Evolutionary conservation across 169 alveolate species (phyloP).

Genomic region (Blepharisma undulans): DNA sequence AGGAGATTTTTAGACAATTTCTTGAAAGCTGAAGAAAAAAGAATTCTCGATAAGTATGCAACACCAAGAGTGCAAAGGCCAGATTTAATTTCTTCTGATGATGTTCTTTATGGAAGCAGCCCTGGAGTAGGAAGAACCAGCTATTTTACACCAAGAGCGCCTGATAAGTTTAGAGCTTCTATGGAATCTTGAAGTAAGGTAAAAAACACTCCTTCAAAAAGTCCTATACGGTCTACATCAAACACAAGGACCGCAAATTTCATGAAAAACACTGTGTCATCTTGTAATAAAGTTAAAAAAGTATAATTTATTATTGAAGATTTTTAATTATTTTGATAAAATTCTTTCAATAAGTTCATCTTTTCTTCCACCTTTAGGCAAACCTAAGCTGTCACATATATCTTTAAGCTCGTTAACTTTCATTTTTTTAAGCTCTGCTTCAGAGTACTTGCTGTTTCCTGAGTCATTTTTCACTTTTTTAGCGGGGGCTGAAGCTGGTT

Average conservation of each 20-base stretch:
- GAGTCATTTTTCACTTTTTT: not conserved
- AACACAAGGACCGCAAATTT: not conserved
- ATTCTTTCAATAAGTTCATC: constrained; percentile 42
- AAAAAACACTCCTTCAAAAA: not conserved
- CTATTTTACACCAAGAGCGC: not conserved
- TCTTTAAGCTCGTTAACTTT: constrained; percentile 33
- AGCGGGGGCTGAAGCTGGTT: not conserved
- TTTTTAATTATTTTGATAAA: not conserved
- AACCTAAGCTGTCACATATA: constrained; percentile 13
- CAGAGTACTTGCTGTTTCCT: not conserved
- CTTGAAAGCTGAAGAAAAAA: not conserved
- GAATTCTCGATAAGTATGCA: not conserved
- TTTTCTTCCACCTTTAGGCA: constrained; percentile 23
- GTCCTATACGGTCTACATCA: not conserved
- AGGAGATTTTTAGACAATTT: not conserved
- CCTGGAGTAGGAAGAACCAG: constrained; percentile 8
- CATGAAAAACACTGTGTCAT: not conserved
- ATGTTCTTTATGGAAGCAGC: not conserved
- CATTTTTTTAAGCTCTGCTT: constrained; percentile 26
- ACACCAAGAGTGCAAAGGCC: not conserved
- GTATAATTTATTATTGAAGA: not conserved
- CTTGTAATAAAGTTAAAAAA: not conserved
- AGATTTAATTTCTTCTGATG: not conserved
- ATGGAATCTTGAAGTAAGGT: not conserved
- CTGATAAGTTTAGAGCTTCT: not conserved